Base-by-base conservation (phyloP, 164 flowering plant species). In the Aristolochia californica region DNA sequence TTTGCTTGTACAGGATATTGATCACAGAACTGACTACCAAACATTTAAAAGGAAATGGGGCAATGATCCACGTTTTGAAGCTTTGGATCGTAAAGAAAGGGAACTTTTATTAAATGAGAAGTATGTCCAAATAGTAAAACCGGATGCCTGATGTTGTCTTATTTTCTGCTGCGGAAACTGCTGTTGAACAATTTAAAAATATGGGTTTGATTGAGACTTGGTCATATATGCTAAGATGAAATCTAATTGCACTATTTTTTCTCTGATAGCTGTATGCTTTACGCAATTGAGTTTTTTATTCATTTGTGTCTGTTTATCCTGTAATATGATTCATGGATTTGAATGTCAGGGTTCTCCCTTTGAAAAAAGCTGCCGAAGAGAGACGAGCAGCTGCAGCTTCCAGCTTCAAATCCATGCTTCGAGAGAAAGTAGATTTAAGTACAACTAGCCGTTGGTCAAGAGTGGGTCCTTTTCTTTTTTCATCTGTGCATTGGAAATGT, bases 61-160 rank as follows among this genome's bases (percentile, higher is more conserved):
- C 38, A 71, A 64, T 67, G 99, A 94, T 68, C 80, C 81, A 1
- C 83, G 99, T 18, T 94, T 94, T 68, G 81, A 75, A 69, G 84
- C 85, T 50, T 79, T 94, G 79, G 95, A 86, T 53, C 84, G 91
- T 63, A 94, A 88, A 75, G 99, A 94, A 55, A 77, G 88, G 30
- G 97, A 90, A 66, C 38, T 40, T 62, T 65, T 94, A 55, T 62
- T 94, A 58, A 90, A 86, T 69, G 99, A 94, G 68, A 90, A 88
- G 99, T 94, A 80, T 17, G 56, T 26, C 18, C 8, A 8, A 10
- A 22, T 50, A 22, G 8, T 50, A 3, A 12, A 16, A 22, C 27
- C 22, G 26, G 20, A n/a, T 22, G 7, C 7, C 0, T 34, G 40
- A 34, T 34, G 7, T 34, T 8, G 40, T 2, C n/a, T n/a, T n/a